phyloP scores from a whole-genome alignment of 495 filamentous ascomycete species.

The Talaromyces wortmannii region DNA sequence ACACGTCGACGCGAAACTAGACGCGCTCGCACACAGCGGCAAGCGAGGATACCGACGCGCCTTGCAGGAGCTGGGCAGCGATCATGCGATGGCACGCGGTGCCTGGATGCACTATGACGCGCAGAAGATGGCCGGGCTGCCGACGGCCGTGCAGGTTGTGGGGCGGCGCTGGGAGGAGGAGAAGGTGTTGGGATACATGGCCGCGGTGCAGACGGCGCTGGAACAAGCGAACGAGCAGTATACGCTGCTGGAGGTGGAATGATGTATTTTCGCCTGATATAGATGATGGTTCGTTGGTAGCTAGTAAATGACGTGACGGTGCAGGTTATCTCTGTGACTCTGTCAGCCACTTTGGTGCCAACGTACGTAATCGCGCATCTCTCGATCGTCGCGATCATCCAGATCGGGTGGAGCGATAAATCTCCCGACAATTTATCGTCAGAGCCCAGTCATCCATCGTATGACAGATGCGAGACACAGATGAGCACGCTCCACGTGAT shows the following conservation, averaged over 20 bases:
- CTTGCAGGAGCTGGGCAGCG: slow-evolving; percentile 26
- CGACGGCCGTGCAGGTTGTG: slow-evolving; percentile 82
- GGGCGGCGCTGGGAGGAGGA: slow-evolving; percentile 84
- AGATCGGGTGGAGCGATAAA: too few species aligned
- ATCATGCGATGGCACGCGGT: slow-evolving; percentile 73
- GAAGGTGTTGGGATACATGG: slow-evolving; percentile 84
- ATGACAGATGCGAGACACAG: too few species aligned
- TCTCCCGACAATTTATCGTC: too few species aligned
- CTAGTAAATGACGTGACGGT: neutral
- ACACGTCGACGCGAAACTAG: slow-evolving; percentile 64
- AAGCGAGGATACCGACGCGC: slow-evolving; percentile 38
- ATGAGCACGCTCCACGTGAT: too few species aligned
- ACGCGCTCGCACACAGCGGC: slow-evolving; percentile 45
- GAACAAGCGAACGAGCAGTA: slow-evolving; percentile 57
- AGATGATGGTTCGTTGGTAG: neutral
- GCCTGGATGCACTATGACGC: slow-evolving; percentile 89
- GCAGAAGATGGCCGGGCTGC: slow-evolving; percentile 74
- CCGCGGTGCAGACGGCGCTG: slow-evolving; percentile 64
- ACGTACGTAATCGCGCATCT: too few species aligned
- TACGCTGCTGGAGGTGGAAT: slow-evolving; percentile 55
- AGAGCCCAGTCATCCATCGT: too few species aligned
- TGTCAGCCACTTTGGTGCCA: too few species aligned
- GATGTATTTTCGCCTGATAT: neutral
- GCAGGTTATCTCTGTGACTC: neutral
- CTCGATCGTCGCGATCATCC: too few species aligned